Conservation (phyloP, 495 filamentous ascomycete genomes). For the Cetradonia linearis region DNA sequence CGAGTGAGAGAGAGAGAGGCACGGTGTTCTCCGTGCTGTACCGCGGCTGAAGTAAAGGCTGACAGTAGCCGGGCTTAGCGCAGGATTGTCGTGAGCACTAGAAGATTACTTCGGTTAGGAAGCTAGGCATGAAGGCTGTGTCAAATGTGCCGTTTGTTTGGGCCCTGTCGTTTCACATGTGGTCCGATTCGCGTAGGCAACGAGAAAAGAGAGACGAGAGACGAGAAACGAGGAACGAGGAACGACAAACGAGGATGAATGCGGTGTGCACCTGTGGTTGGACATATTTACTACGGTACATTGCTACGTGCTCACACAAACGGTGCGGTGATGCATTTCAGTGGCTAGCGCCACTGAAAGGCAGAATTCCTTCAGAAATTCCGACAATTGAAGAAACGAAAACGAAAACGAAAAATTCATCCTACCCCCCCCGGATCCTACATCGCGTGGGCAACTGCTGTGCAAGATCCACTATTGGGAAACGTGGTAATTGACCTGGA, state of each 20-base stretch:
- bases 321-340: neutral
- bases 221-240: too few relatives aligned
- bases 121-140: slow-evolving; percentile 2
- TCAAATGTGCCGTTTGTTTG: neutral
- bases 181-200: slow-evolving; percentile 8
- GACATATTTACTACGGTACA: slow-evolving; percentile 5
- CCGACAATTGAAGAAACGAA: neutral
- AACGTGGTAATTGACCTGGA: neutral
- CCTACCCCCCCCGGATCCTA: neutral
- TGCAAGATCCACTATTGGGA: neutral
- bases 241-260: neutral
- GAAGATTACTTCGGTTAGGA: neutral
- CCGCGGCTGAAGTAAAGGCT: slow-evolving; percentile 15
- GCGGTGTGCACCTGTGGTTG: neutral
- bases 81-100: slow-evolving; percentile 17
- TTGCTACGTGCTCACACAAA: neutral
- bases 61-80: slow-evolving; percentile 16
- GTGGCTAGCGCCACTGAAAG: neutral
- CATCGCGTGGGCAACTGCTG: neutral
- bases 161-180: neutral
- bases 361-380: neutral
- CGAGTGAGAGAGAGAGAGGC: neutral
- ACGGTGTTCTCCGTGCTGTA: slow-evolving; percentile 6
- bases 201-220: too few relatives aligned
- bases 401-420: neutral